A percentile compares a stretch with the other conserved stretches of the same genome.
These are phyloP conservation scores for Eucommia ulmoides DNA, from an alignment of 257 asterid species.

Conservation along the genomic window DNA sequence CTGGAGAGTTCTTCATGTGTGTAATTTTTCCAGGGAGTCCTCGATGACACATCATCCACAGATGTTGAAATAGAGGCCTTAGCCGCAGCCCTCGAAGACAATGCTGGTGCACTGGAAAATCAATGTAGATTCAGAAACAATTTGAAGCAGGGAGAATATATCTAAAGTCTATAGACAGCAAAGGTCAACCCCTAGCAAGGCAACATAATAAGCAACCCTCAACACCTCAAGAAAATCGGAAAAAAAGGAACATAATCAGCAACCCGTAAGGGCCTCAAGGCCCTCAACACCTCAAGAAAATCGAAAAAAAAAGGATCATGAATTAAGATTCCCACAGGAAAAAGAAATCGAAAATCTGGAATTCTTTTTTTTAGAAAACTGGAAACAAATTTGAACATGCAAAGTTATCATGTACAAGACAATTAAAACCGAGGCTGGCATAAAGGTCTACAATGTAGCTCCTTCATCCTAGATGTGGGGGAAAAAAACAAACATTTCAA, in stretches of 20 bases:
- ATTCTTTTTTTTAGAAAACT: not conserved
- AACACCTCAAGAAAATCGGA: too few species aligned
- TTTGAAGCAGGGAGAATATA: not conserved
- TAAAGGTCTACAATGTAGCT: not conserved
- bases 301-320: too few species aligned
- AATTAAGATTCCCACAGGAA: too few species aligned
- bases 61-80: slow-evolving; percentile 57
- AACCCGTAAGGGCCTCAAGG: too few species aligned
- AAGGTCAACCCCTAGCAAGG: too few species aligned
- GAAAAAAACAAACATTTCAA: not conserved
- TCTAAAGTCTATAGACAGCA: too few species aligned
- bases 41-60: slow-evolving; percentile 61
- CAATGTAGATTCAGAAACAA: slow-evolving; percentile 8
- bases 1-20: slow-evolving; percentile 52
- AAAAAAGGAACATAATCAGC: too few species aligned
- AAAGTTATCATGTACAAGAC: not conserved
- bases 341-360: not conserved
- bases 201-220: too few species aligned
- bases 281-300: too few species aligned
- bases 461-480: not conserved
- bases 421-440: not conserved
- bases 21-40: slow-evolving; percentile 74
- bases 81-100: slow-evolving; percentile 54
- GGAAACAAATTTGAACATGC: not conserved
- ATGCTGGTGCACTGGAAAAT: slow-evolving; percentile 77